Base-by-base conservation (phyloP, 768 basidiomycete species). In the Hortiboletus flavorubellus region DNA sequence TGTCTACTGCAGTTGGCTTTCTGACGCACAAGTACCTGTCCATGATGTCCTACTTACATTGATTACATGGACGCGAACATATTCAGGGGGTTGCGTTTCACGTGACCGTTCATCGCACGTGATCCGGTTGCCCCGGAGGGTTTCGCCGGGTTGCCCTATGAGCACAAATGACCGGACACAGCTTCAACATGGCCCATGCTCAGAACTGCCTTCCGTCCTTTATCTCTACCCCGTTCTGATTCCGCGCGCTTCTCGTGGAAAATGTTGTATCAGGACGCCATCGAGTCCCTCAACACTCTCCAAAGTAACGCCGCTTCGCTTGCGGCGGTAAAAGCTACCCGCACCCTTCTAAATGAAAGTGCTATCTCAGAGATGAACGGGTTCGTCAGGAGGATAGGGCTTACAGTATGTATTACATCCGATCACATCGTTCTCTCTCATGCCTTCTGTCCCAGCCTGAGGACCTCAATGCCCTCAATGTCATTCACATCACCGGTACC, bases 401-500 rank as follows among this genome's bases (percentile, higher is more conserved):
- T 98, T 71, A 76, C 76, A 59, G 96, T 95, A 68, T 60, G 85
- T 67, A 46, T 35, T 7, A 33, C 41, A 2, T 31, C 26, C 33
- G 35, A 39, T 52, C 49, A n/a, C 35, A 31, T 49, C 55, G 23
- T 23, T 31, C 31, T 48, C 35, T 59, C 49, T 63, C 46, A 59
- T 66, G 45, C 49, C 57, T 40, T 54, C 31, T 15, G 9, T 38
- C 41, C 43, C 63, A 97, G 94, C 81, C 89, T 40, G 77, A 83
- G 54, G 87, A 95, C 59, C 79, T 99, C 41, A 94, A 98, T 68
- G 73, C 75, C 23, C 77, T 99, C 51, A 96, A 98, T 70, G 93
- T 96, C 54, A 83, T 98, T 45, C 96, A 99, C 75, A 85, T 99
- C 61, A 95, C 96, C 9, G 96, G 96, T 4, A 98, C 97, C 5